phyloP scores from a whole-genome alignment of 192 early-diverging fungal genomes.

The Linderina pennispora region DNA sequence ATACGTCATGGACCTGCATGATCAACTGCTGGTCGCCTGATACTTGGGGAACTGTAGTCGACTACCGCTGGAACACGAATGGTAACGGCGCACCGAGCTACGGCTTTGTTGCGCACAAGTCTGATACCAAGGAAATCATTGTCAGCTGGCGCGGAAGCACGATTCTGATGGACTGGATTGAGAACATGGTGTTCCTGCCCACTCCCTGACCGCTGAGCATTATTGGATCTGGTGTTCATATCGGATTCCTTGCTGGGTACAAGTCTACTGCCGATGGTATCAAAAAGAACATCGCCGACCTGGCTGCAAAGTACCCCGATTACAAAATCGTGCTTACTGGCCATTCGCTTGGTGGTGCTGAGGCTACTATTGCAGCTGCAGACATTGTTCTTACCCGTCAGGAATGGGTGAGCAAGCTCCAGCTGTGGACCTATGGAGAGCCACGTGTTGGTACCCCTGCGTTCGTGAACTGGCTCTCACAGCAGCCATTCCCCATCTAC shows the following conservation, averaged over 20 bases:
- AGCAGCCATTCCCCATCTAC: conserved; percentile 10
- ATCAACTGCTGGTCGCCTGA: conserved; percentile 34
- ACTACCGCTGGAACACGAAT: conserved; percentile 31
- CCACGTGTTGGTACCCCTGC: conserved; percentile 38
- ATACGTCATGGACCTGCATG: conserved; percentile 20
- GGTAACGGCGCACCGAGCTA: conserved; percentile 16
- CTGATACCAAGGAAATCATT: conserved; percentile 11
- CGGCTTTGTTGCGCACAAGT: conserved; percentile 40
- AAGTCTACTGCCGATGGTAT: conserved; percentile 10
- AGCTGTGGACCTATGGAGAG: conserved; percentile 32
- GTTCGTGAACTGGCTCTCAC: conserved; percentile 24
- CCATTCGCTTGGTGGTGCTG: conserved; percentile 39
- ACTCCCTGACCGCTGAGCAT: conserved; percentile 19
- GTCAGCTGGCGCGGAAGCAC: conserved; percentile 38
- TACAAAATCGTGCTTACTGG: conserved; percentile 35
- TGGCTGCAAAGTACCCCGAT: conserved; percentile 20
- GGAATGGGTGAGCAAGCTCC: conserved; percentile 9
- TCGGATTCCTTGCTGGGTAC: conserved; percentile 32
- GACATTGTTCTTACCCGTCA: conserved; percentile 15
- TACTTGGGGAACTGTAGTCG: conserved; percentile 27
- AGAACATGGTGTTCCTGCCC: conserved; percentile 13
- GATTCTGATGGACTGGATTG: conserved; percentile 18
- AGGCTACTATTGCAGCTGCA: conserved; percentile 22
- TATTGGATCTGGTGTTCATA: conserved; percentile 29
- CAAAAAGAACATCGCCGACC: background rate